Conservation (phyloP, 768 basidiomycete genomes). For the Sutorius australiensis region DNA sequence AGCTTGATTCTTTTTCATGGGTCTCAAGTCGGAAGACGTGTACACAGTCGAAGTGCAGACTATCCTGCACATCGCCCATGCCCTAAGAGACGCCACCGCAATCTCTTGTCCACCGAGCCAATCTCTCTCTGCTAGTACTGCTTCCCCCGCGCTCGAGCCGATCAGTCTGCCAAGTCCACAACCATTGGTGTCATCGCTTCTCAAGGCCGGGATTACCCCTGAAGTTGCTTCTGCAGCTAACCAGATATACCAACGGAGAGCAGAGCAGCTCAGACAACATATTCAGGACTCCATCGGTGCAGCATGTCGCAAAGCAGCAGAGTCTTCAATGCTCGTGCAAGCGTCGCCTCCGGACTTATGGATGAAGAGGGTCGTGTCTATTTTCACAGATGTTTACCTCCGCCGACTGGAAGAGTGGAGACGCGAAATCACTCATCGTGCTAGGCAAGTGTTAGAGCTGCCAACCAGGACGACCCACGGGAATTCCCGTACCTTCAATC, state of each 20-base stretch:
- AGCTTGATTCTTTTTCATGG: no score
- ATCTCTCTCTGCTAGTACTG: no score
- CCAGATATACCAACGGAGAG: background rate
- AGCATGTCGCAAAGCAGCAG: background rate
- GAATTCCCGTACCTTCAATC: background rate
- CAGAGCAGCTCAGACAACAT: background rate
- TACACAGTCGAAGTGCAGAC: background rate
- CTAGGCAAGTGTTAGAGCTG: no score
- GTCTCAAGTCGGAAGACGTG: background rate
- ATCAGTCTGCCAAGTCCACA: background rate
- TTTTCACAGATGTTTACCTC: background rate
- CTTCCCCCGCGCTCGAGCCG: background rate
- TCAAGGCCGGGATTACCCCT: background rate
- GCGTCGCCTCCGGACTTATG: rapidly evolving
- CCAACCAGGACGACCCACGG: rapidly evolving
- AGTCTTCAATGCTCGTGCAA: rapidly evolving
- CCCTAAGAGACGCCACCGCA: background rate
- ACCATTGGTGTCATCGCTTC: background rate
- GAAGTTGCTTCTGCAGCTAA: background rate
- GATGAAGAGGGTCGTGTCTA: background rate
- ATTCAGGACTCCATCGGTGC: background rate
- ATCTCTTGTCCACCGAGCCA: background rate
- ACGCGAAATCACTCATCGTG: background rate
- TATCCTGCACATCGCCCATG: background rate
- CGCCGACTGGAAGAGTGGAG: background rate